phyloP scores from a whole-genome alignment of 495 filamentous ascomycete genomes.

The Podospora sp. region DNA sequence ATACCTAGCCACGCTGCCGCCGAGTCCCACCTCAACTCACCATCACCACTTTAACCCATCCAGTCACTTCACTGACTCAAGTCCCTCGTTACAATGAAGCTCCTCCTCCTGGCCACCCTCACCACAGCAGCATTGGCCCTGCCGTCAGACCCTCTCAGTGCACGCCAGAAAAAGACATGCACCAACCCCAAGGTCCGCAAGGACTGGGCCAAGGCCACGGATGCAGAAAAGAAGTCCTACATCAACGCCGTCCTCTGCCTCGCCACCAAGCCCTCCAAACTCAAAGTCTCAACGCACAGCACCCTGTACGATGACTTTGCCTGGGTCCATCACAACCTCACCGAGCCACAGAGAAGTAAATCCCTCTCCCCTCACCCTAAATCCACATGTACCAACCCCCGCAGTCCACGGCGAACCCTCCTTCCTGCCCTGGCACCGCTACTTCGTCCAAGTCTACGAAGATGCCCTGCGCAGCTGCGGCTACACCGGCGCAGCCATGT shows the following conservation, averaged over 20 bases:
- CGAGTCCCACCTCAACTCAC: no score
- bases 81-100: slow-evolving; percentile 3
- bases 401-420: slow-evolving; percentile 3
- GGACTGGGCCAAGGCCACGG: slow-evolving; percentile 1
- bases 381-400: not conserved
- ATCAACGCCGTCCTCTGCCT: slow-evolving; percentile 14
- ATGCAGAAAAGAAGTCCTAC: slow-evolving; percentile 10
- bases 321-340: not conserved
- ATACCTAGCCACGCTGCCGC: no score
- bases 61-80: no score
- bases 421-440: slow-evolving; percentile 17
- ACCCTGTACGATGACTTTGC: slow-evolving; percentile 15
- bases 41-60: no score
- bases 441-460: slow-evolving; percentile 9
- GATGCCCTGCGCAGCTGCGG: not conserved
- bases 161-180: slow-evolving; percentile 6
- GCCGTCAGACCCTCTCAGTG: not conserved
- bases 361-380: not conserved
- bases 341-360: not conserved
- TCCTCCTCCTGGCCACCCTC: slow-evolving; percentile 10
- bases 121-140: slow-evolving; percentile 3
- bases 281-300: not conserved
- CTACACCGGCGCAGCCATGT: slow-evolving; percentile 13
- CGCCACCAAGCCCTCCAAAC: slow-evolving; percentile 5
- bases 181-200: slow-evolving; percentile 12